Base-by-base conservation (phyloP, 768 basidiomycete species). In the Holtermanniella nyarrowii region DNA sequence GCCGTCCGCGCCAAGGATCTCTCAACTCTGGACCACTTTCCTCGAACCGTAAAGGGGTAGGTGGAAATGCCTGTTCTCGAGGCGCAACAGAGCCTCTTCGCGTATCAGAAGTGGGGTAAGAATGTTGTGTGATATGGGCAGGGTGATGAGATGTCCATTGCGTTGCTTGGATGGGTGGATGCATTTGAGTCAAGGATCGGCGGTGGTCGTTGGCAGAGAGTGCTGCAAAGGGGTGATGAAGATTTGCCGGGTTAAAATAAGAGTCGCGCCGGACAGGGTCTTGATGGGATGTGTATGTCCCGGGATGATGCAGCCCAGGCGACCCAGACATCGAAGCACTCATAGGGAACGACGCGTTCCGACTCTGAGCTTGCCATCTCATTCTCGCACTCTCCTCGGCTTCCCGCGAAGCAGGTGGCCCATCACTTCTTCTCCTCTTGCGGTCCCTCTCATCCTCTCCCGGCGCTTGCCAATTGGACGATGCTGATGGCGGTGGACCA, bases 381-480 rank as follows among this genome's bases (percentile, higher is more conserved):
- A 64, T 14, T 52, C 61, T 51, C 10, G 62, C 62, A 1, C 51
- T 50, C 41, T 67, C 65, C 23, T 67, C 65, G 3, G 60, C 44
- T 45, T 64, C 61, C 11, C 51, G 50, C 5, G 46, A 24, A 1
- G 56, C 46, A 4, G 52, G 49, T 10, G 63, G 62, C 22, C 53
- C 55, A 48, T 67, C 65, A 3, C 60, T 62, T 45, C 65, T 39
- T 12, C 65, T 46, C 2, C 65, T 42, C 44, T 64, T 67, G 7
- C 50, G 48, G 18, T 58, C 60, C n/a, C 25, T 52, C 16, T 62
- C 58, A 2, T 64, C 63, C 7, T 42, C 12, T 27, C 25, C 46
- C 14, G 42, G 51, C 24, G 26, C 48, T 22, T 52, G 44, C 11
- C 48, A 24, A 12, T 45, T 46, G 45, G 18, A 46, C 21, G 42